A percentile compares a stretch with the other conserved stretches of the same genome.
phyloP scores from a whole-genome alignment of 2,329 filamentous ascomycete genomes.

The Myriosclerotinia curreyana region DNA sequence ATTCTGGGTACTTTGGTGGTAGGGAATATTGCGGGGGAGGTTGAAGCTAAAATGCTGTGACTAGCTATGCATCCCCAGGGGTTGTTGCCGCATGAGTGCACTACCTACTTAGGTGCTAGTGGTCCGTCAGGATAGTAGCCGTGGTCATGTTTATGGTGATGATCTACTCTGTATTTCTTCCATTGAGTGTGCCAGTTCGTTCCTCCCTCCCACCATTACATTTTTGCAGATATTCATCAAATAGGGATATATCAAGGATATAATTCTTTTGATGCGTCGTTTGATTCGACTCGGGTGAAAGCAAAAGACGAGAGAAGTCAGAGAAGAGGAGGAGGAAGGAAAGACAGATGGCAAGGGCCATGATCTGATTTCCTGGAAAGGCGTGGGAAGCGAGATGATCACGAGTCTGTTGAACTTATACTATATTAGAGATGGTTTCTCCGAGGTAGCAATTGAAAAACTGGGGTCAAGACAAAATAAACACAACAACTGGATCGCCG shows the following conservation, averaged over 20 bases:
- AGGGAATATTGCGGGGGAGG: conserved; percentile 22
- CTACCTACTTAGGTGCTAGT: neutral
- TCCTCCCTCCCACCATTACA: neutral
- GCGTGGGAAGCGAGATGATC: conserved; percentile 8
- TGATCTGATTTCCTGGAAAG: neutral
- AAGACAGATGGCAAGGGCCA: neutral
- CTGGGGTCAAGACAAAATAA: conserved; percentile 7
- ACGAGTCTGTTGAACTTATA: conserved; percentile 14
- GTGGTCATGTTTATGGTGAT: neutral
- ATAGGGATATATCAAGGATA: neutral
- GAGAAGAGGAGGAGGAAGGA: neutral
- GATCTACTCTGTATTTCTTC: neutral
- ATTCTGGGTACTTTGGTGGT: conserved; percentile 7
- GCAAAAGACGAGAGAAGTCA: neutral
- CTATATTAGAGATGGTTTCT: conserved; percentile 17
- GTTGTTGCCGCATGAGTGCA: neutral
- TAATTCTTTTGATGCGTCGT: neutral
- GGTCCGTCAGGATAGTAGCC: neutral
- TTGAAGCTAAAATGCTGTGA: conserved; percentile 1
- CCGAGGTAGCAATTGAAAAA: conserved; percentile 2
- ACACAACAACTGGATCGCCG: conserved; percentile 11
- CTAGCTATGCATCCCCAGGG: conserved; percentile 10
- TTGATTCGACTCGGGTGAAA: neutral
- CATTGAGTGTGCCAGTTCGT: neutral
- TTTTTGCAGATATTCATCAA: conserved; percentile 5